phyloP scores from a whole-genome alignment of 177 flowering plant genomes.

The Vitis hybrid region DNA sequence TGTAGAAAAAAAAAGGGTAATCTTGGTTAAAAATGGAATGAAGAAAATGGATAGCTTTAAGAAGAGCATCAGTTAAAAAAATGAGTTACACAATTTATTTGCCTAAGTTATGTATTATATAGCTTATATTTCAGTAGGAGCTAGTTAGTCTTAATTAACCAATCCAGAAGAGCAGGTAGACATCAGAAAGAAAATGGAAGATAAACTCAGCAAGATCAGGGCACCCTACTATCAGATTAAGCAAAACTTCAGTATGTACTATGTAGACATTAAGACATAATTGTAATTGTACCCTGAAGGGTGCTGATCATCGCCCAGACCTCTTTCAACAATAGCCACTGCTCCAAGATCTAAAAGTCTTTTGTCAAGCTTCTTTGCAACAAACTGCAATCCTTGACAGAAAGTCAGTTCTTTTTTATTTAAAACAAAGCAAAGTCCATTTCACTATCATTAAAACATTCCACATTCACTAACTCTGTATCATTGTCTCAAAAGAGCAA shows the following conservation, averaged over 20 bases:
- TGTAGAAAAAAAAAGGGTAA: too few relatives aligned
- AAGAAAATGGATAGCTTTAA: too few relatives aligned
- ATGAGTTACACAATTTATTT: too few relatives aligned
- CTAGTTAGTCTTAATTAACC: too few relatives aligned
- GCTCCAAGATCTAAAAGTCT: conserved; percentile 88
- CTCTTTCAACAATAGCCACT: conserved; percentile 65
- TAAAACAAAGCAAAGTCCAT: neutral
- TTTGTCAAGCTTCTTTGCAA: conserved; percentile 93
- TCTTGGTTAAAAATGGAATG: too few relatives aligned
- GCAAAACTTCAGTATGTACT: too few relatives aligned
- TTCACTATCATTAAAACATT: neutral
- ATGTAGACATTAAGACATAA: neutral
- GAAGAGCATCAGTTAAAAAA: too few relatives aligned
- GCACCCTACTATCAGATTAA: too few relatives aligned
- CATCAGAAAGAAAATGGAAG: neutral
- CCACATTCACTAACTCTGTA: neutral
- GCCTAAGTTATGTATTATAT: too few relatives aligned
- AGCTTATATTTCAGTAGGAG: too few relatives aligned
- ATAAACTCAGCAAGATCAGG: neutral
- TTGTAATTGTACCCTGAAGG: conserved; percentile 80
- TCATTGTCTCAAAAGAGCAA: too few relatives aligned
- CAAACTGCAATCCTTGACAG: conserved; percentile 65
- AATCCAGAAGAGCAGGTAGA: too few relatives aligned
- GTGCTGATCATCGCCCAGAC: conserved; percentile 98
- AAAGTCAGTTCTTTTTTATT: neutral